These are phyloP conservation scores for Curvularia verruculosa DNA, from an alignment of 2,329 filamentous ascomycete species.

Conservation along the genomic window DNA sequence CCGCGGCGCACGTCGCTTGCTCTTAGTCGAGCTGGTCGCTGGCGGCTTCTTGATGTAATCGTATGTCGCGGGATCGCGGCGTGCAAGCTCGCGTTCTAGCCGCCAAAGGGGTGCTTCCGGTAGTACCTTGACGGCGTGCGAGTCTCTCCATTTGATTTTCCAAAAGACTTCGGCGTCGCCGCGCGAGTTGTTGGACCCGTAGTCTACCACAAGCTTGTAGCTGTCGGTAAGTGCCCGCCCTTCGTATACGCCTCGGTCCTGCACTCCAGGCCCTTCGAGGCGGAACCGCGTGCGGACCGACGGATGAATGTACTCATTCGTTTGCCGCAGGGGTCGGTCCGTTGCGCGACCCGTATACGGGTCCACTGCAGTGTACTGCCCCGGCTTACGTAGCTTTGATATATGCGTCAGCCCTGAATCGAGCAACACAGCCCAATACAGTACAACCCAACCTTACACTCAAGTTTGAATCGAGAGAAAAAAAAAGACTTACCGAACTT, in stretches of 20 bases:
- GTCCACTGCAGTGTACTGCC: constrained; percentile 55
- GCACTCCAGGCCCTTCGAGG: constrained; percentile 54
- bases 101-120: constrained; percentile 55
- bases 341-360: constrained; percentile 52
- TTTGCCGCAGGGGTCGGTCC: constrained; percentile 53
- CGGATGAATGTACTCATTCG: constrained; percentile 60
- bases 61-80: constrained; percentile 51
- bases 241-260: constrained; percentile 55
- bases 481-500: constrained; percentile 42
- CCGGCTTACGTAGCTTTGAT: constrained; percentile 52
- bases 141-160: constrained; percentile 47
- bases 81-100: constrained; percentile 52
- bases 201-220: constrained; percentile 57
- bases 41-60: constrained; percentile 49
- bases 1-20: constrained; percentile 21
- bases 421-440: too few relatives aligned
- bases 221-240: constrained; percentile 52
- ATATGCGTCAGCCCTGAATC: constrained; percentile 12
- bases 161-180: constrained; percentile 52
- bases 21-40: constrained; percentile 27
- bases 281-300: constrained; percentile 54
- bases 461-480: not conserved
- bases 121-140: constrained; percentile 48
- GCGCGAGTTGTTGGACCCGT: constrained; percentile 34
- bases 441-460: too few relatives aligned